Evolutionary conservation across 148 eudicot genomes (phyloP), one percentile per base, ranked within the genome.

Genomic region (Agrostemma githago): DNA sequence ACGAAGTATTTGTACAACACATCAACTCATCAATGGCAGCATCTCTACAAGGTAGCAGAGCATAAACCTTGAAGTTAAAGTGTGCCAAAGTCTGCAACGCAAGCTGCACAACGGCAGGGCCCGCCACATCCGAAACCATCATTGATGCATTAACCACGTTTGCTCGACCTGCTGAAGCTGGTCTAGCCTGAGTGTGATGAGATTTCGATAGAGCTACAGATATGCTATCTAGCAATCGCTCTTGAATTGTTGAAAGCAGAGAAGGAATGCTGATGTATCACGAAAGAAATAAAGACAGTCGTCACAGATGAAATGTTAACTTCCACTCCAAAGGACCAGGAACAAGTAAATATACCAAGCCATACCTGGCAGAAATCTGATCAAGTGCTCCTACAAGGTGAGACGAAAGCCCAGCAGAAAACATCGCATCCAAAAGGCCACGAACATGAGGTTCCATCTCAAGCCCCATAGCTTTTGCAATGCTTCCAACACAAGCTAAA

Each of bases 401-500:
- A 48, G 84, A 67, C 46, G 98, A 92, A 77, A 95, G 90, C 76
- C 98, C 98, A 80, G 90, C 86, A 77, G 96, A 82, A 75, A 92
- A 95, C 96, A 95, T 95, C 37, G 90, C 85, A 87, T 95, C 98
- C 81, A 92, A 81, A 79, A 95, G 97, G 73, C 92, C 79, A 73
- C 92, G 90, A 54, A 95, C 84, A 79, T 92, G 86, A 79, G 92
- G 79, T 81, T 92, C 97, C 96, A 92, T 85, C 56, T 83, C 79
- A 53, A 87, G 86, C 46, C 98, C 98, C 96, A 92, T 95, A 61
- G 98, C 93, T 85, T 87, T 90, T 48, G 97, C 92, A 74, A 95
- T 67, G 56, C 71, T 17, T 76, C 98, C 98, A 82, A 90, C 93
- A 87, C 98, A 95, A 53, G 96, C 88, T 86, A 95, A 82, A 77